A percentile compares a stretch with the other conserved stretches of the same genome.
Conservation (phyloP, 345 rosid species). For the Rhizophora mangle region DNA sequence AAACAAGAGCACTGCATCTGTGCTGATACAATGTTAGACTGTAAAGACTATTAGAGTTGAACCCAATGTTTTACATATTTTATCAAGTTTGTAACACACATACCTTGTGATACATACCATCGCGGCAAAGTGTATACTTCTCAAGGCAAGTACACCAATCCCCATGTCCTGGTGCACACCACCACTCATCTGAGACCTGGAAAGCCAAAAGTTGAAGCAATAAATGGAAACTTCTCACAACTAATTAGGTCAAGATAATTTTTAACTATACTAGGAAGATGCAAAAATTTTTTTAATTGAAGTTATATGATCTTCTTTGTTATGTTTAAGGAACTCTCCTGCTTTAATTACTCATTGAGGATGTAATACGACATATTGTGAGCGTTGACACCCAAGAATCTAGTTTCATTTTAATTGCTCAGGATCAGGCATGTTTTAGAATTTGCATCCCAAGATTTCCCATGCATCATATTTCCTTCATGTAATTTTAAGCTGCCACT, state of each 20-base stretch:
- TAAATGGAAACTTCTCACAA: not conserved
- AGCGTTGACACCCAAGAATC: no score
- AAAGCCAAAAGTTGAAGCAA: slow-evolving; percentile 9
- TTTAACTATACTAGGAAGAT: not conserved
- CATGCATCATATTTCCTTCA: no score
- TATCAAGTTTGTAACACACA: slow-evolving; percentile 11
- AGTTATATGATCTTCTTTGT: not conserved
- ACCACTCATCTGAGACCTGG: slow-evolving; percentile 78
- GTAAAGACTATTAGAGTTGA: not conserved
- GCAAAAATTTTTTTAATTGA: not conserved
- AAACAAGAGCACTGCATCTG: not conserved
- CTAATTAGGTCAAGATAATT: not conserved
- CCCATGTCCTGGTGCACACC: slow-evolving; percentile 82
- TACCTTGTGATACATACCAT: slow-evolving; percentile 80
- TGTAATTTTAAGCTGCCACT: no score
- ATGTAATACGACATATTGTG: no score
- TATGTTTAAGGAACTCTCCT: no score
- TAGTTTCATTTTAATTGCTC: no score
- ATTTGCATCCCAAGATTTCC: no score
- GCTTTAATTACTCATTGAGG: no score
- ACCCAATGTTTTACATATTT: slow-evolving; percentile 5
- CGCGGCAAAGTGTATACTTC: slow-evolving; percentile 62
- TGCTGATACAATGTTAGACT: not conserved
- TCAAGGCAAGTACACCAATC: slow-evolving; percentile 75
- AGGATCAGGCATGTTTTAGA: no score